A percentile compares a stretch with the other conserved stretches of the same genome.
Conservation (phyloP, 805 yeast genomes). For the Isabelozyma heimii region DNA sequence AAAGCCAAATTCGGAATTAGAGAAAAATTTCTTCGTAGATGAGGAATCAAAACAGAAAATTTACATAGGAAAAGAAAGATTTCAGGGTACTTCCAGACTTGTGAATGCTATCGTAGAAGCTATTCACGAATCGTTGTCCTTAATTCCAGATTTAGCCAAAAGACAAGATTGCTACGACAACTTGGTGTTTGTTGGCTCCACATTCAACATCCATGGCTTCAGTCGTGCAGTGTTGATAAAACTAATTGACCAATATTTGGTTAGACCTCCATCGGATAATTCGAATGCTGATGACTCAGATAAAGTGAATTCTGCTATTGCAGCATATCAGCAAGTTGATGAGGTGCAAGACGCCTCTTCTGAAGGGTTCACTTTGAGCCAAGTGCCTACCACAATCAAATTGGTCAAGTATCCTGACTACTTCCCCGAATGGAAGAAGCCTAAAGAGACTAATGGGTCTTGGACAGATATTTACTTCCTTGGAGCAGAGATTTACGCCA, state of each 20-base stretch:
- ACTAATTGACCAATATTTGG: constrained; percentile 54
- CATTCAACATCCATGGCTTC: constrained; percentile 72
- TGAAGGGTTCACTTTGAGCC: constrained; percentile 40
- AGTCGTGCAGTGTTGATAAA: constrained; percentile 63
- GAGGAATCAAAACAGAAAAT: constrained; percentile 49
- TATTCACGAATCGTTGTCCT: constrained; percentile 50
- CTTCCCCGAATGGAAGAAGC: constrained; percentile 88
- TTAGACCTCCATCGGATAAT: constrained; percentile 30
- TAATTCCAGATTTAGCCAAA: constrained; percentile 63
- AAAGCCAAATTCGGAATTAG: constrained; percentile 64
- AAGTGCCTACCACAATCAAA: constrained; percentile 77
- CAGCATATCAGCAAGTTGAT: constrained; percentile 43
- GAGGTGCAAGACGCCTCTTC: constrained; percentile 19
- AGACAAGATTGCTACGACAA: constrained; percentile 86
- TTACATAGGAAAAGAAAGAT: constrained; percentile 86
- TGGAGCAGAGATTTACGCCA: constrained; percentile 86
- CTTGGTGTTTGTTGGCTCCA: constrained; percentile 75
- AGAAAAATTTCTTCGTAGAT: constrained; percentile 70
- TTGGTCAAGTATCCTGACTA: constrained; percentile 80
- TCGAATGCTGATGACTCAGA: constrained; percentile 17
- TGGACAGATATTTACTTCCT: constrained; percentile 72
- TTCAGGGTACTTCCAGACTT: constrained; percentile 69
- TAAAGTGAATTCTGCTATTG: constrained; percentile 37
- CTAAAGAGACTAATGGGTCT: constrained; percentile 51
- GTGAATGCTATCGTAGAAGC: constrained; percentile 53